Evolutionary conservation across 129 eudicot genomes (phyloP).

Genomic region (Logfia minima): DNA sequence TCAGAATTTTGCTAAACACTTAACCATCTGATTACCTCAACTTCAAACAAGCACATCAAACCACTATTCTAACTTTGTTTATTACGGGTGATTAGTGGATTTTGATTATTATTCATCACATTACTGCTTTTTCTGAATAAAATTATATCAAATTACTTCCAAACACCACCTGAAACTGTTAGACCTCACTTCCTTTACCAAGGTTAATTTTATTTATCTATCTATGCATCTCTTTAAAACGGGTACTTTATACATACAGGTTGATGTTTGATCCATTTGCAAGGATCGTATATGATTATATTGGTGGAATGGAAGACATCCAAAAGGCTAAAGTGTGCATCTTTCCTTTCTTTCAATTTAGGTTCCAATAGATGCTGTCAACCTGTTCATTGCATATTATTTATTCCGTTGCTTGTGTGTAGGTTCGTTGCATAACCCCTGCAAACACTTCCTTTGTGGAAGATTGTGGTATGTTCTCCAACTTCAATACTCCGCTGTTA

Average conservation of each 20-base stretch:
- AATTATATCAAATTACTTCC: neutral
- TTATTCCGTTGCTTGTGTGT: slow-evolving; percentile 25
- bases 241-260: slow-evolving; percentile 38
- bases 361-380: slow-evolving; percentile 4
- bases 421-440: slow-evolving; percentile 58
- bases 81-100: neutral
- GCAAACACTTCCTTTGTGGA: slow-evolving; percentile 56
- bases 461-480: slow-evolving; percentile 56
- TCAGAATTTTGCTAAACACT: no score
- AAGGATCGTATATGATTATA: slow-evolving; percentile 60
- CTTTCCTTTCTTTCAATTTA: slow-evolving; percentile 20
- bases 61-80: neutral
- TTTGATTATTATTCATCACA: no score
- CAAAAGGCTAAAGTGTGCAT: slow-evolving; percentile 57
- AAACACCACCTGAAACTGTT: neutral
- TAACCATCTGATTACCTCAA: no score
- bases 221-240: slow-evolving; percentile 5
- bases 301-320: slow-evolving; percentile 69
- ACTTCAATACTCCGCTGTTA: neutral
- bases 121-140: no score
- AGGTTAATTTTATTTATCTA: neutral
- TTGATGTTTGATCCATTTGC: slow-evolving; percentile 69
- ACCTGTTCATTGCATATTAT: neutral
- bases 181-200: slow-evolving; percentile 3
- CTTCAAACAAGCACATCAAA: neutral